These are phyloP conservation scores for Basipetospora chlamydospora DNA, from an alignment of 2,329 filamentous ascomycete species.

Conservation along the genomic window DNA sequence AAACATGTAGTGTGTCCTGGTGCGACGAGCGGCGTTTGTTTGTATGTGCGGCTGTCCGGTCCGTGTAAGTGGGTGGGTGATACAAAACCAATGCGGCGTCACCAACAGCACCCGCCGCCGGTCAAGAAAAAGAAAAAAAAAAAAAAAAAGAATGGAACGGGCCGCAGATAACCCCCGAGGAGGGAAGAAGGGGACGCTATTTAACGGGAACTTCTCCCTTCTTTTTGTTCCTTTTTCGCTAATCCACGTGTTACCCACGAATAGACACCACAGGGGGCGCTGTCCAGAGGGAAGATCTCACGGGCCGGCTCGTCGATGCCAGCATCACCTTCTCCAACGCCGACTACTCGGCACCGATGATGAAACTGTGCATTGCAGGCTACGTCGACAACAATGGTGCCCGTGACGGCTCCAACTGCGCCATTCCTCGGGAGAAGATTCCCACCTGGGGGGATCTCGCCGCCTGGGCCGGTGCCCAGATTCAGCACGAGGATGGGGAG, in stretches of 20 bases:
- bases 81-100: too few relatives aligned
- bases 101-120: too few relatives aligned
- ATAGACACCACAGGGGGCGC: neutral
- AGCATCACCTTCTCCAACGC: slow-evolving; percentile 3
- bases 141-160: too few relatives aligned
- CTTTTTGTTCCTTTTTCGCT: neutral
- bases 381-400: slow-evolving; percentile 2
- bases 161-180: too few relatives aligned
- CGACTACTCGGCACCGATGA: slow-evolving; percentile 2
- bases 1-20: too few relatives aligned
- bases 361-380: slow-evolving; percentile 2
- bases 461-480: slow-evolving; percentile 23
- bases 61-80: too few relatives aligned
- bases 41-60: too few relatives aligned
- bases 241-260: too few relatives aligned
- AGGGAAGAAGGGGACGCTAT: too few relatives aligned
- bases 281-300: slow-evolving; percentile 4
- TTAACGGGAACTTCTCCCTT: neutral
- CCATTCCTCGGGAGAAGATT: slow-evolving; percentile 20
- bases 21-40: too few relatives aligned
- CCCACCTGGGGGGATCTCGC: slow-evolving; percentile 20
- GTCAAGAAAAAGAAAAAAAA: too few relatives aligned
- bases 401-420: slow-evolving; percentile 2
- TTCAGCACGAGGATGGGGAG: slow-evolving; percentile 17
- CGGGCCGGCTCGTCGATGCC: slow-evolving; percentile 1